phyloP scores from a whole-genome alignment of 352 stramenopile species.

The Phytophthora colocasiae region DNA sequence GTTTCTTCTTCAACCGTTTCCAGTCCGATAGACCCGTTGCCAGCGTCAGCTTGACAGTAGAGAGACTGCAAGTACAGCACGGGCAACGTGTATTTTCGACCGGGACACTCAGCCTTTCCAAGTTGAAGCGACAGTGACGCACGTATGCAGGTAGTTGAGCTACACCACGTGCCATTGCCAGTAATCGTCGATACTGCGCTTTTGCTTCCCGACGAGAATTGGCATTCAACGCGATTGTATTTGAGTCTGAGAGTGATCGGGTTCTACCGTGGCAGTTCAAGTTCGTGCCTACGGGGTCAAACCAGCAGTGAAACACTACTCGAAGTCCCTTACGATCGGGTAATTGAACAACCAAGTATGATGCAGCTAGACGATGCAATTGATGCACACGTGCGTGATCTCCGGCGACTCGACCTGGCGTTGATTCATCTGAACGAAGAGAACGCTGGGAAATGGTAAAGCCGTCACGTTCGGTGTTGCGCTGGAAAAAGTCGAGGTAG shows the following conservation, averaged over 20 bases:
- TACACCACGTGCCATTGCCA: conserved; percentile 26
- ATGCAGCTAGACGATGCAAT: conserved; percentile 33
- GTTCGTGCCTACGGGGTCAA: conserved; percentile 8
- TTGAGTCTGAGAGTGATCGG: background rate
- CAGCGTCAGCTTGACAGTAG: conserved; percentile 26
- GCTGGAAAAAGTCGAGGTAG: conserved; percentile 31
- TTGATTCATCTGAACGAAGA: conserved; percentile 8
- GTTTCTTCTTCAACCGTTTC: conserved; percentile 23
- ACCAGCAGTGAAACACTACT: conserved; percentile 37
- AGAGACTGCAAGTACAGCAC: conserved; percentile 44
- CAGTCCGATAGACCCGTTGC: background rate
- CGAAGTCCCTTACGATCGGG: conserved; percentile 27
- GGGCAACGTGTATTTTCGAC: conserved; percentile 44
- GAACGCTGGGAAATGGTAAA: conserved; percentile 35
- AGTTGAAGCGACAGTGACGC: conserved; percentile 40
- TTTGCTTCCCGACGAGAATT: background rate
- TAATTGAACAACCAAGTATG: conserved; percentile 34
- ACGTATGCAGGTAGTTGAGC: conserved; percentile 41
- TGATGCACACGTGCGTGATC: conserved; percentile 34
- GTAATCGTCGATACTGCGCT: conserved; percentile 25
- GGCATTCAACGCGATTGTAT: background rate
- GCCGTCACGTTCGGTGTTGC: conserved; percentile 16
- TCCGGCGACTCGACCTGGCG: conserved; percentile 8
- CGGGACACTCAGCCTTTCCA: conserved; percentile 21
- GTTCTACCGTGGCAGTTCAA: background rate